Evolutionary conservation across 441 rosid genomes (phyloP).

Genomic region (Jatropha podagrica): DNA sequence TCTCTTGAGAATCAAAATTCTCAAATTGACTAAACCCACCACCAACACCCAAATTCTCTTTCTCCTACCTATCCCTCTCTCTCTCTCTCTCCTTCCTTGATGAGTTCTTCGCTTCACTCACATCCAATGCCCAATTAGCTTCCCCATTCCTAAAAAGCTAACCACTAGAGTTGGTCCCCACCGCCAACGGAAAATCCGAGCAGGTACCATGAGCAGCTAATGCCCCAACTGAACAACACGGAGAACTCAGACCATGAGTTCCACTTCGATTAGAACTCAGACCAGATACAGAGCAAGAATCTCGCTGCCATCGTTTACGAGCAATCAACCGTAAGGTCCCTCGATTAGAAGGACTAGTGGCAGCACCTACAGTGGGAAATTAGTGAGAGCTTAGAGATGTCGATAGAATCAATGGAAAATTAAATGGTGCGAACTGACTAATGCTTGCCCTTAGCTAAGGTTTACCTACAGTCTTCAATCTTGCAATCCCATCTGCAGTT

Average conservation of each 20-base stretch:
- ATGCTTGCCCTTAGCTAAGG: too few species aligned
- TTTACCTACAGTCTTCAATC: slow-evolving; percentile 28
- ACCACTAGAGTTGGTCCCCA: slow-evolving; percentile 95
- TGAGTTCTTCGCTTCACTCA: slow-evolving; percentile 70
- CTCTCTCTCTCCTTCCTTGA: slow-evolving; percentile 66
- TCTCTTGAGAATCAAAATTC: slow-evolving; percentile 63
- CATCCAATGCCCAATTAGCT: slow-evolving; percentile 87
- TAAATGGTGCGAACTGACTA: slow-evolving; percentile 55
- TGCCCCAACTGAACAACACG: slow-evolving; percentile 89
- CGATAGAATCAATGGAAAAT: slow-evolving; percentile 63
- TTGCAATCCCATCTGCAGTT: slow-evolving; percentile 26
- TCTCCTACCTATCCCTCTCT: slow-evolving; percentile 60
- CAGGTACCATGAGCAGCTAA: slow-evolving; percentile 77
- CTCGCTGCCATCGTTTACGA: slow-evolving; percentile 75
- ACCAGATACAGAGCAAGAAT: slow-evolving; percentile 87
- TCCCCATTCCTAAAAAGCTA: slow-evolving; percentile 82
- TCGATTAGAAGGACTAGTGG: slow-evolving; percentile 29
- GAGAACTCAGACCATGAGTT: slow-evolving; percentile 82
- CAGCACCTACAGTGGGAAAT: slow-evolving; percentile 28
- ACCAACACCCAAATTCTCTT: slow-evolving; percentile 35
- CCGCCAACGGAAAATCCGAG: slow-evolving; percentile 87
- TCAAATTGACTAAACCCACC: slow-evolving; percentile 46
- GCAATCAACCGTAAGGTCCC: slow-evolving; percentile 50
- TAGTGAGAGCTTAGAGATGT: slow-evolving; percentile 50
- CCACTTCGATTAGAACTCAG: slow-evolving; percentile 93